Percentiles rank a stretch among this genome's conserved stretches.
Evolutionary conservation across 208 protist species (phyloP).

Genomic region (Angomonas ambiguus): DNA sequence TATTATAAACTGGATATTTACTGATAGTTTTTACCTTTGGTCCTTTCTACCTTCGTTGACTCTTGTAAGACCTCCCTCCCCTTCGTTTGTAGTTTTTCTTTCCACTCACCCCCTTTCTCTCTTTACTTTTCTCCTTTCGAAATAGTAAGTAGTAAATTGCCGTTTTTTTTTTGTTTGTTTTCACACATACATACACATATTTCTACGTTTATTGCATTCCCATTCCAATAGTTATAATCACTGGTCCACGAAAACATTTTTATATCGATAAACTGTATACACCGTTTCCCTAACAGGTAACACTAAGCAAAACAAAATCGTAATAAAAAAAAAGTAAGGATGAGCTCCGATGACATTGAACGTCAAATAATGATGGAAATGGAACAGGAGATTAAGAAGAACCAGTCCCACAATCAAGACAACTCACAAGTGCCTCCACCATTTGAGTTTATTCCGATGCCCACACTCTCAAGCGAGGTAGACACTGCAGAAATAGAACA

Average conservation of each 20-base stretch:
- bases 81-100: conserved; percentile 6
- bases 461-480: conserved; percentile 9
- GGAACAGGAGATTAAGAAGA: conserved; percentile 58
- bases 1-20: neutral
- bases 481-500: conserved; percentile 30
- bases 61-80: neutral
- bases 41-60: neutral
- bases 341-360: conserved; percentile 50
- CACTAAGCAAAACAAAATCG: neutral
- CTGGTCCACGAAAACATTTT: no score
- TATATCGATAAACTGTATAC: no score
- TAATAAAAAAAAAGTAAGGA: conserved; percentile 1
- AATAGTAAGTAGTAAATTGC: neutral
- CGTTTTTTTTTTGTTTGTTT: conserved; percentile 4
- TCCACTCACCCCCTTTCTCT: neutral
- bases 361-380: conserved; percentile 77
- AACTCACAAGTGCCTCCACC: conserved; percentile 19
- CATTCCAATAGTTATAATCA: no score
- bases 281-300: neutral
- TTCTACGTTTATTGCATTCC: no score
- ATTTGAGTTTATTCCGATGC: conserved; percentile 43
- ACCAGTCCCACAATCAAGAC: conserved; percentile 16
- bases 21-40: conserved; percentile 2
- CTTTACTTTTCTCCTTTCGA: neutral
- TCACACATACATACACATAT: neutral